These are phyloP conservation scores for Chamaecrista fasciculata DNA, from an alignment of 306 rosid genomes.

Conservation along the genomic window DNA sequence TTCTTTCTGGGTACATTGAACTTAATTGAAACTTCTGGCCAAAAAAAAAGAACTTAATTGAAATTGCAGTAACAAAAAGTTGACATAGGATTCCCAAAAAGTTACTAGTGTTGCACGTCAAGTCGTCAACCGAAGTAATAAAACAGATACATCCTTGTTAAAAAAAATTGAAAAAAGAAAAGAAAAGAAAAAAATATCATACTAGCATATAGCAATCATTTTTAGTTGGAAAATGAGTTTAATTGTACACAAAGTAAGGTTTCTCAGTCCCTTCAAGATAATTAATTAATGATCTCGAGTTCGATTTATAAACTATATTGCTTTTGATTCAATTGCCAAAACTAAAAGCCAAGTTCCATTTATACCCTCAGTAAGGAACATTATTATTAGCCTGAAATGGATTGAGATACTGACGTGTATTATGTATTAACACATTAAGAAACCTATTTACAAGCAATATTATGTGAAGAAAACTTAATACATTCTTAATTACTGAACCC, in stretches of 20 bases:
- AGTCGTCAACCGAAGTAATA: not conserved
- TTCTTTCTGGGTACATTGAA: not conserved
- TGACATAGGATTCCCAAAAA: not conserved
- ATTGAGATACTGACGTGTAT: not conserved
- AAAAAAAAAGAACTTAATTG: not conserved
- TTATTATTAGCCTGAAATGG: not conserved
- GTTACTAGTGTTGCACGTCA: not conserved
- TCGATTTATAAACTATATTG: too few relatives aligned
- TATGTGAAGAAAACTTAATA: not conserved
- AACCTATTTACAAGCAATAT: slow-evolving; percentile 1
- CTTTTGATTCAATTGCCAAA: not conserved
- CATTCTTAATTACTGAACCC: not conserved
- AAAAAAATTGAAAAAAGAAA: too few relatives aligned
- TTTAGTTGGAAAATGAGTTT: not conserved
- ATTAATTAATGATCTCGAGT: too few relatives aligned
- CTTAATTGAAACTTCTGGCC: too few relatives aligned
- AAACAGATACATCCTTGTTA: too few relatives aligned
- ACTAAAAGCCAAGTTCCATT: not conserved
- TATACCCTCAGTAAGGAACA: not conserved
- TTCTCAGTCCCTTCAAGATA: not conserved
- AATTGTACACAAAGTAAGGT: not conserved
- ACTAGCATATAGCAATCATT: not conserved
- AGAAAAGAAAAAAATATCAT: too few relatives aligned
- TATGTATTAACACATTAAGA: not conserved
- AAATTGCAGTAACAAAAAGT: not conserved